Base-by-base conservation (phyloP, 345 rosid genomes). In the Isatis tinctoria region DNA sequence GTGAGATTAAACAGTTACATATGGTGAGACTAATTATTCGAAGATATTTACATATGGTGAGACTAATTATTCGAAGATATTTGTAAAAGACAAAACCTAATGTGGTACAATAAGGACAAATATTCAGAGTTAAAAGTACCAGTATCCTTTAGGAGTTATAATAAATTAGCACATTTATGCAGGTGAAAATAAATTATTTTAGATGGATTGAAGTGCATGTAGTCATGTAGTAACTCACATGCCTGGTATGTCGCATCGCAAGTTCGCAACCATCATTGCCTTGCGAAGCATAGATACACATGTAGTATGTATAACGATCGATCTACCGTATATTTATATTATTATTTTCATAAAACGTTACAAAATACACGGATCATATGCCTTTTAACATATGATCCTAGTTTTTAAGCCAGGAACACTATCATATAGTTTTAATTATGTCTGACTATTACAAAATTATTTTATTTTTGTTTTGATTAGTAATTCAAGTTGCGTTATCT, bases 91-190 rank as follows among this genome's bases (percentile, higher is more conserved):
- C 65, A 75, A 69, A 52, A 36, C 37, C 57, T 68, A 60, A 51
- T 69, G 58, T 32, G 16, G 62, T 59, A 74, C 78, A 60, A 69
- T 67, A 67, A 69, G 58, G 59, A 76, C 75, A 76, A 41, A 69
- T 69, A 54, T 69, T 36, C 70, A 69, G 41, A 53, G 52, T 43
- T 33, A 69, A 53, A 53, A 76, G 79, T 76, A 76, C 74, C 74
- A 76, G 61, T 35, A 62, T 52, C 63, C 60, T 61, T 60, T 16
- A 18, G 44, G 72, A 58, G 32, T 24, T 13, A 28, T 33, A 61
- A 43, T 75, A 53, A 75, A 53, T 41, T 62, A 7, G 65, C 70
- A 61, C 43, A 75, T 75, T 53, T 53, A 53, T 62, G 54, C 35
- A 60, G 69, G 22, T 75, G 56, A 75, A 61, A 60, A 26, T 33